Base-by-base conservation (phyloP, 192 early-diverging fungal genomes). In the Oehlia diaphana region DNA sequence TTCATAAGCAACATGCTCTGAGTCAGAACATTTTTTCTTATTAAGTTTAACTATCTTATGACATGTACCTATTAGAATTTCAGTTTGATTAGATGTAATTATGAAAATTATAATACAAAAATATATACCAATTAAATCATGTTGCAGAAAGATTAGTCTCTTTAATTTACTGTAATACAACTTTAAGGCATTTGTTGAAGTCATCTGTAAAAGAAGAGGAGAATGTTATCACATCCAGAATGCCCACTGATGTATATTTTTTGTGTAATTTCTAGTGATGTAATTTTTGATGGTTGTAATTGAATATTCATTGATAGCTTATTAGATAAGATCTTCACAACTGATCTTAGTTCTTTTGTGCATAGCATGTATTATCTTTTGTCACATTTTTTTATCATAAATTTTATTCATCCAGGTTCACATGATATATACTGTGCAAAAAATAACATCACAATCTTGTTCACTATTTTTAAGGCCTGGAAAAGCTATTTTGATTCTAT, bases 121-220 rank as follows among this genome's bases (percentile, higher is more conserved):
- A n/a, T 35, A 85, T 85, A 4, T 87, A 85, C 63, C 63, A 63
- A 63, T 63, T 63, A 63, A 9, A 63, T 0, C 6, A 63, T 63
- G 21, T n/a, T 63, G 63, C 0, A 23, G 23, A 9, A 5, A 26
- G 42, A 8, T 44, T 63, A n/a, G 16, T 19, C 19, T 69, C 31
- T 69, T 69, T 33, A 69, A 39, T 69, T 35, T 37, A 35, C 37
- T 69, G 19, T 80, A 62, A 23, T 78, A 80, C 8, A 62, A 42
- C 37, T 80, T 74, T 9, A 79, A 50, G 6, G 44, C 9, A 37
- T 58, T 77, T 19, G 44, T 62, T 9, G n/a, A 77, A 5, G 44
- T 76, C 5, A 37, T 31, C 31, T 80, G 79, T 6, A 80, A 28
- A 28, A 80, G 50, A n/a, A 80, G 26, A n/a, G 74, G 72, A 5